phyloP scores from a whole-genome alignment of 805 yeast genomes.

The Barnettozyma pratensis region DNA sequence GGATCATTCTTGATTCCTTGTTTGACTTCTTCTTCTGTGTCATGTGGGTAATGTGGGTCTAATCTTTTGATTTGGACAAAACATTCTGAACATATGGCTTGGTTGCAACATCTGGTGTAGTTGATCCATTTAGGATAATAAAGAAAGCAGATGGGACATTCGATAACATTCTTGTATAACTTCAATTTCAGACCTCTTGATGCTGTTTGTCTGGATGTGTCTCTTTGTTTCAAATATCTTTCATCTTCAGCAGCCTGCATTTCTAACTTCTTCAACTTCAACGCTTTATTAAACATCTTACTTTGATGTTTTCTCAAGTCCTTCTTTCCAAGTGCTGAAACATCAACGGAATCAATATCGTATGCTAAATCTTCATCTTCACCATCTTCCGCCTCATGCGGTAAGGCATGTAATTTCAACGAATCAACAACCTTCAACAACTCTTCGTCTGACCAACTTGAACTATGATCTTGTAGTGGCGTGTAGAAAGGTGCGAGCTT shows the following conservation, averaged over 20 bases:
- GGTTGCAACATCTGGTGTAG: conserved; percentile 81
- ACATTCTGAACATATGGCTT: conserved; percentile 93
- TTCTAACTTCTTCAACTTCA: conserved; percentile 34
- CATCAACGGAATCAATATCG: conserved; percentile 50
- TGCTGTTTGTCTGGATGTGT: conserved; percentile 32
- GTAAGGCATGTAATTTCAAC: conserved; percentile 51
- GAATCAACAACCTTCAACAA: conserved; percentile 47
- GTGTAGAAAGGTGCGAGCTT: conserved; percentile 85
- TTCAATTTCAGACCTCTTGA: conserved; percentile 42
- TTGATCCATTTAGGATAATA: conserved; percentile 78
- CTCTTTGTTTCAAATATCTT: conserved; percentile 30
- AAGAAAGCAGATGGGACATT: conserved; percentile 93
- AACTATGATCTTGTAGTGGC: conserved; percentile 78
- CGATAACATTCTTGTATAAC: conserved; percentile 64
- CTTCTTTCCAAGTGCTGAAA: conserved; percentile 30
- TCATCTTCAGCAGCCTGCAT: conserved; percentile 33
- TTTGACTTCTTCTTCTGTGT: conserved; percentile 35
- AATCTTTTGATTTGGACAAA: conserved; percentile 90
- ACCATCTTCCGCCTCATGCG: conserved; percentile 40
- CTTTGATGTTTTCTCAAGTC: conserved; percentile 38
- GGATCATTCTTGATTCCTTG: conserved; percentile 38
- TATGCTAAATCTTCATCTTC: conserved; percentile 58
- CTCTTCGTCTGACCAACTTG: conserved; percentile 66
- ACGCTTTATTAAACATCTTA: conserved; percentile 34
- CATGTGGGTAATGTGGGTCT: conserved; percentile 93